These are phyloP conservation scores for Phymatotrichopsis omnivora DNA, from an alignment of 2,329 filamentous ascomycete species.

Conservation along the genomic window DNA sequence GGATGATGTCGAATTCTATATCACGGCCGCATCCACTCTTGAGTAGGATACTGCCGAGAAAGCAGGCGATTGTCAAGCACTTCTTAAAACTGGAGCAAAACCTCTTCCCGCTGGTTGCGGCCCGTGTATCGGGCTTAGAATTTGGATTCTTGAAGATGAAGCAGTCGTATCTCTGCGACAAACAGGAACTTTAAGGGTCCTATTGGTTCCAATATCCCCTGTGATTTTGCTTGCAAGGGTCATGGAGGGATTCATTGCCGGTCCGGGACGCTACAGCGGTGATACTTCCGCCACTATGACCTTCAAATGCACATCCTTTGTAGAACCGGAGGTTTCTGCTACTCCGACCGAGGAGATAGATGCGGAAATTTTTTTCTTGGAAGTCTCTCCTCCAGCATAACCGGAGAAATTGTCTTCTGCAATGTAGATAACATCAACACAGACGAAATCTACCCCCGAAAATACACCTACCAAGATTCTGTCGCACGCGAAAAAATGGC, in stretches of 20 bases:
- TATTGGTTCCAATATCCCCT: constrained; percentile 75
- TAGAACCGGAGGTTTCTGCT: no score
- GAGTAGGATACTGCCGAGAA: constrained; percentile 73
- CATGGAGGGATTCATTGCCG: constrained; percentile 58
- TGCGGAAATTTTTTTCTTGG: constrained; percentile 67
- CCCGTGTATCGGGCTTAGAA: constrained; percentile 76
- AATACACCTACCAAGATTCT: constrained; percentile 86
- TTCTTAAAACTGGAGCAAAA: constrained; percentile 69
- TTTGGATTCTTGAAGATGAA: constrained; percentile 68
- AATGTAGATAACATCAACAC: constrained; percentile 85
- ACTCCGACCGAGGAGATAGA: constrained; percentile 32
- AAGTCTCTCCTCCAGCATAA: constrained; percentile 74
- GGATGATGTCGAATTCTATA: constrained; percentile 70
- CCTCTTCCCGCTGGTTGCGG: constrained; percentile 64
- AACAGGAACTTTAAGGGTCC: constrained; percentile 90
- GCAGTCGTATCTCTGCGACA: constrained; percentile 71
- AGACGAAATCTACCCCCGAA: constrained; percentile 83
- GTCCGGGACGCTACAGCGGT: constrained; percentile 67
- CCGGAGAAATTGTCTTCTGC: constrained; percentile 79
- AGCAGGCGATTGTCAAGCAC: constrained; percentile 71
- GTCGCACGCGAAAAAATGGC: constrained; percentile 71
- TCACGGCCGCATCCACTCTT: constrained; percentile 69
- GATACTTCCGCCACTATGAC: constrained; percentile 41
- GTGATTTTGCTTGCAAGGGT: constrained; percentile 89
- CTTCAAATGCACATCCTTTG: no score